Evolutionary conservation across 2,329 filamentous ascomycete species (phyloP).

Genomic region (Fusarium ramigenum): DNA sequence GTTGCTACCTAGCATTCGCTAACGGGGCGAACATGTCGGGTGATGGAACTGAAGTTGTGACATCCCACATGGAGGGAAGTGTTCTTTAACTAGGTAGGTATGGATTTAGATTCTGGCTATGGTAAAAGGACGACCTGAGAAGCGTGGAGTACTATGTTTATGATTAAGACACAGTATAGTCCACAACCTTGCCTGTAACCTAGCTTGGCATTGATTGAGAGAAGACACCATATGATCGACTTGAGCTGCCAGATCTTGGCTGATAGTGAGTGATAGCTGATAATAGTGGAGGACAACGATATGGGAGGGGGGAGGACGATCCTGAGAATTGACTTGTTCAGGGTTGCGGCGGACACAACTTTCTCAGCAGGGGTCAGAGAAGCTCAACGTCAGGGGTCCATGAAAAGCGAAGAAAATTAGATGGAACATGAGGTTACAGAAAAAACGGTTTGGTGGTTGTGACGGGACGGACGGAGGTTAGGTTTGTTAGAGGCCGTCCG

Average conservation of each 20-base stretch:
- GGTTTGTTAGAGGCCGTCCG: not conserved
- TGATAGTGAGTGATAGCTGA: constrained; percentile 16
- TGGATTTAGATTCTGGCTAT: not conserved
- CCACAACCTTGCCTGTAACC: not conserved
- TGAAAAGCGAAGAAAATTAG: not conserved
- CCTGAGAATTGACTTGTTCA: constrained; percentile 25
- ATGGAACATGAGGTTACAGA: constrained; percentile 3
- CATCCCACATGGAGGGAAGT: constrained; percentile 25
- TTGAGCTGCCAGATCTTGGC: constrained; percentile 26
- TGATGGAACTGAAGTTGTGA: constrained; percentile 34
- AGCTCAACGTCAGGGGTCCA: constrained; percentile 11
- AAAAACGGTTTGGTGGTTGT: constrained; percentile 9
- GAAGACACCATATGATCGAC: constrained; percentile 36
- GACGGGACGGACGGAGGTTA: not conserved
- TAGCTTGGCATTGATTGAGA: not conserved
- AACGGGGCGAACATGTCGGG: constrained; percentile 32
- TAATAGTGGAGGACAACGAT: constrained; percentile 23
- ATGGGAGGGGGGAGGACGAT: constrained; percentile 14
- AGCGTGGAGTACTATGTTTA: not conserved
- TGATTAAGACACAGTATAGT: not conserved
- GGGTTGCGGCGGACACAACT: constrained; percentile 15
- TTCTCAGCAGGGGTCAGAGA: constrained; percentile 8
- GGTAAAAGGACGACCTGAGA: not conserved
- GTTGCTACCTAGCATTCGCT: constrained; percentile 28
- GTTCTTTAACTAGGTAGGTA: not conserved